Base-by-base conservation (phyloP, 495 filamentous ascomycete species). In the Oleoguttula mirabilis region DNA sequence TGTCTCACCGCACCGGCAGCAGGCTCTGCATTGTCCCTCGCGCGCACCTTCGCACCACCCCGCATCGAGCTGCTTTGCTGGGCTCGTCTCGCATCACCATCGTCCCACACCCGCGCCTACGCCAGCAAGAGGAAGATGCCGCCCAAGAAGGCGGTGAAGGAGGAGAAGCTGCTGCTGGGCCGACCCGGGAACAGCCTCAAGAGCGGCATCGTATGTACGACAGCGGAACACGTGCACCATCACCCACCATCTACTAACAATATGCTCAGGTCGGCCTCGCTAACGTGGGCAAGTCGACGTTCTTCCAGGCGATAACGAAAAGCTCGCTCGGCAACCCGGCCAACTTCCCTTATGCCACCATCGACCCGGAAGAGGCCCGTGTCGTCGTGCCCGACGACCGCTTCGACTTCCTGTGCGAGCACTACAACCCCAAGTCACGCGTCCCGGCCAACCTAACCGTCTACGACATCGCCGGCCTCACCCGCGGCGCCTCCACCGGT, bases 301-400 rank as follows among this genome's bases (percentile, higher is more conserved):
- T 99, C 55, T 99, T 99, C 72, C 92, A 99, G 68, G 87, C 92
- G 51, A 94, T 99, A 70, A 99, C 92, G 50, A 95, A 94, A 71
- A 95, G 82, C 65, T 79, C 77, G 49, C 75, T 99, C 54, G 92
- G 92, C 67, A 99, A 99, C 69, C 92, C 92, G 51, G 92, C 90
- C 65, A 99, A 99, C 71, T 99, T 95, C 61, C 92, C 92, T 15
- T 99, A 88, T 69, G 92, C 92, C 52, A 99, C 92, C 54, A 96
- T 99, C 61, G 86, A 96, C 54, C 92, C 92, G 16, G 92, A 99
- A 68, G 92, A 99, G 67, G 87, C 92, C 39, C 84, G 88, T 49
- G 92, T 99, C 65, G 79, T 99, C 49, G 92, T 99, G 19, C 92
- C 92, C 39, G 92, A 99, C 67, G 85, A 79, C 50, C 82, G 92